Evolutionary conservation across 352 stramenopile species (phyloP), one percentile per base, ranked within the genome.

Genomic region (Pythium sp.): DNA sequence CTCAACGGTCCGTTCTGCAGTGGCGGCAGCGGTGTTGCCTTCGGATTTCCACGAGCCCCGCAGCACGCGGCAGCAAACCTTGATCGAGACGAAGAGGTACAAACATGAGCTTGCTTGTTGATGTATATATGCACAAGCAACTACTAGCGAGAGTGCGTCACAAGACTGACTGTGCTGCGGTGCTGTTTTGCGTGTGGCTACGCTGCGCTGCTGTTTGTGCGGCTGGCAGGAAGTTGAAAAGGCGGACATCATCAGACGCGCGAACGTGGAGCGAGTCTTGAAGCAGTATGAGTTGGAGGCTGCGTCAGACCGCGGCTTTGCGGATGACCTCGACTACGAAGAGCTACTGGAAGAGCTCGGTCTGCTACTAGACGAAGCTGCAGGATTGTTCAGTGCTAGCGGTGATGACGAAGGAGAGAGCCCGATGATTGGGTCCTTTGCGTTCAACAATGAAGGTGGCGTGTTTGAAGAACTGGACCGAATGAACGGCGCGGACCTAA

Each of bases 401-500:
- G 70, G 80, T 18, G 28, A 79, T 22, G 65, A 73, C 0, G 67
- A 75, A 1, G 30, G 30, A 32, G 73, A 78, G 28, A 89, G 72
- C 55, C 72, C 75, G 6, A 74, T 90, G 51, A 71, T 82, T 18
- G 81, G 77, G 0, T 74, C 78, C 28, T 89, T 90, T 71, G 80
- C 75, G 30, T 91, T 91, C 34, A 88, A 74, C 20, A 89, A 77
- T 55, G 72, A 82, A 53, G 77, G 74, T 15, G 80, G 79, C 26
- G 80, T 78, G 51, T 91, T 89, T 62, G 83, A 92, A 59, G 57
- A 81, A 51, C 72, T 93, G 14, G 79, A 91, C 68, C 79, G 68
- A 30, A 90, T 93, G 83, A 73, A 91, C 59, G 85, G 83, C 41
- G 80, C 84, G 41, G 81, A 90, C 53, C 68, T 93, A 15, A 90